Conservation (phyloP, 495 filamentous ascomycete genomes). For the Stereocaulon alpinum region DNA sequence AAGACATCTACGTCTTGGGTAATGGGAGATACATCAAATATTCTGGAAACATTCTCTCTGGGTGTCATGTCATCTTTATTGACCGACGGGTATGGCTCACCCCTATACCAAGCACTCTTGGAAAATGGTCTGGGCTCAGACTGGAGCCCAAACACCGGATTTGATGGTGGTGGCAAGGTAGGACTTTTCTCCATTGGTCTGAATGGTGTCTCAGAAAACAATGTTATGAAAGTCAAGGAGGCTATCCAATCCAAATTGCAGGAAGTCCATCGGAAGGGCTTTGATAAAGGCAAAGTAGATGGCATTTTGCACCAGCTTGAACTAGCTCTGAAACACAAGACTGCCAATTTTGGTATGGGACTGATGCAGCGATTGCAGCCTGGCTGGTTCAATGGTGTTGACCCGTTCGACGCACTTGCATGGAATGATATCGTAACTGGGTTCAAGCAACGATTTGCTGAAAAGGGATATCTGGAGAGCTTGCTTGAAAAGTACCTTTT, state of each 20-base stretch:
- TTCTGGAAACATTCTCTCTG: conserved; percentile 77
- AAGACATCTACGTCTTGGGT: conserved; percentile 93
- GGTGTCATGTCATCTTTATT: conserved; percentile 71
- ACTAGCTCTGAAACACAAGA: conserved; percentile 84
- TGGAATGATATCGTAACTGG: conserved; percentile 79
- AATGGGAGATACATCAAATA: conserved; percentile 68
- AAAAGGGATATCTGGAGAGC: conserved; percentile 70
- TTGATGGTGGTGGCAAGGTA: conserved; percentile 61
- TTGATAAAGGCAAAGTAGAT: conserved; percentile 80
- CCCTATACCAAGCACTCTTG: conserved; percentile 81
- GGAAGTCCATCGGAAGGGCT: conserved; percentile 58
- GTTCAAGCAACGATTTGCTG: conserved; percentile 62
- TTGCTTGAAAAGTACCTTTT: conserved; percentile 83
- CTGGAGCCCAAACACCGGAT: conserved; percentile 89
- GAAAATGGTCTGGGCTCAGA: conserved; percentile 85
- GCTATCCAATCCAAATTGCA: conserved; percentile 58
- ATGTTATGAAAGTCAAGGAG: conserved; percentile 65
- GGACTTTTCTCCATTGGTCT: conserved; percentile 86
- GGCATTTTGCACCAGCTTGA: conserved; percentile 91
- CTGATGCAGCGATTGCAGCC: conserved; percentile 79
- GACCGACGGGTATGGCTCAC: conserved; percentile 89
- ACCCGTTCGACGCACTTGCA: conserved; percentile 79
- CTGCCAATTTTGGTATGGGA: conserved; percentile 83
- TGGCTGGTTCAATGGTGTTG: conserved; percentile 87
- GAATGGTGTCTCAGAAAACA: conserved; percentile 68